phyloP scores from a whole-genome alignment of 2,329 filamentous ascomycete species.

The Tetracladium maxilliforme region DNA sequence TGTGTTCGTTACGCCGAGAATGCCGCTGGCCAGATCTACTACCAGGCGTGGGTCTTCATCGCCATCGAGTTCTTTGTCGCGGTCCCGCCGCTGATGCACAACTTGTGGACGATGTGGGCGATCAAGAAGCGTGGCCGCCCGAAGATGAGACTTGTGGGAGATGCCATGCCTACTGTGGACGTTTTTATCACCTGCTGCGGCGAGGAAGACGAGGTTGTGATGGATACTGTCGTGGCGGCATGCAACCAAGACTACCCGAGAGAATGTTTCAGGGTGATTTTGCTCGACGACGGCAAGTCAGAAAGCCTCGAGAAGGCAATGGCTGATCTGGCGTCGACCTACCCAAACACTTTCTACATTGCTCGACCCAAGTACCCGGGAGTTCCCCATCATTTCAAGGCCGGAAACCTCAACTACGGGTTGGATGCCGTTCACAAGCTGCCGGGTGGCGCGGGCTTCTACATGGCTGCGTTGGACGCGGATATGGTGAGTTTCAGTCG shows the following conservation, averaged over 20 bases:
- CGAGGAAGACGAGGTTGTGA: slow-evolving; percentile 37
- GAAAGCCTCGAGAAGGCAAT: slow-evolving; percentile 22
- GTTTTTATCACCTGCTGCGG: slow-evolving; percentile 42
- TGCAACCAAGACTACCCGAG: slow-evolving; percentile 37
- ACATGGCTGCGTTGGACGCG: slow-evolving; percentile 48
- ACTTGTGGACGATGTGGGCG: slow-evolving; percentile 40
- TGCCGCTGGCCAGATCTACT: slow-evolving; percentile 20
- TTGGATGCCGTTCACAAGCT: slow-evolving; percentile 32
- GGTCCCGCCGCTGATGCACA: slow-evolving; percentile 39
- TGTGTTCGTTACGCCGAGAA: slow-evolving; percentile 37
- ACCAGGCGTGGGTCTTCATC: slow-evolving; percentile 41
- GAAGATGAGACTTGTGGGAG: slow-evolving; percentile 34
- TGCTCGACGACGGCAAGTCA: slow-evolving; percentile 39
- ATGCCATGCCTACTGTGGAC: slow-evolving; percentile 37
- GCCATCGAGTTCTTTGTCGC: slow-evolving; percentile 36
- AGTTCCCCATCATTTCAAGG: slow-evolving; percentile 42
- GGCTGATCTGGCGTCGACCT: slow-evolving; percentile 19
- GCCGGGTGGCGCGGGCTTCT: slow-evolving; percentile 38
- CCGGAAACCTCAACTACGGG: slow-evolving; percentile 48
- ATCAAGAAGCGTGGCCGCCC: slow-evolving; percentile 37
- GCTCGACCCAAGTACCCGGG: slow-evolving; percentile 32
- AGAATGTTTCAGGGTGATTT: slow-evolving; percentile 34
- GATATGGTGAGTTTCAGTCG: slow-evolving; percentile 34
- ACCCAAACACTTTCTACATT: slow-evolving; percentile 36
- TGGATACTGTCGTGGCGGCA: slow-evolving; percentile 40